Conservation (phyloP, 129 eudicot species). For the Deinandra increscens region DNA sequence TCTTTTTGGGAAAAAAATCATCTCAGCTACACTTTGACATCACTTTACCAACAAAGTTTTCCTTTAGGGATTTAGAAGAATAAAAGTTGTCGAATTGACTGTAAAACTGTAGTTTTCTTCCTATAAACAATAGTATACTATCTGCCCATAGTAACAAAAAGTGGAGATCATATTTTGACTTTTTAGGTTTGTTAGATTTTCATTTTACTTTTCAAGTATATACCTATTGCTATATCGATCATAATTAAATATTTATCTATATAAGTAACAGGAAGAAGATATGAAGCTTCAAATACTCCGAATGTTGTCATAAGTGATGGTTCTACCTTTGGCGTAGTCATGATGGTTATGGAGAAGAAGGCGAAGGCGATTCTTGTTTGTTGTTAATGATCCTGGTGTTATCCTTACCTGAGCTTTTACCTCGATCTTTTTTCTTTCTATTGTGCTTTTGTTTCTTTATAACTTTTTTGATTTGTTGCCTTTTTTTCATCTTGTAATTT, state of each 20-base stretch:
- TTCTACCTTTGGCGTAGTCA: background rate
- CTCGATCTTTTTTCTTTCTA: constrained; percentile 8
- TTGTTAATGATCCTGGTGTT: constrained; percentile 49
- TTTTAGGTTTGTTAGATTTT: background rate
- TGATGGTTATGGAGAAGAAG: no score
- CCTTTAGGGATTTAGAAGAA: no score
- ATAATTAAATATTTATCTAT: background rate
- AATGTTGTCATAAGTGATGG: background rate
- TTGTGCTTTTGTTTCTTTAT: constrained; percentile 1
- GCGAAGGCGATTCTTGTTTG: background rate
- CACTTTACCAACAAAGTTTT: no score
- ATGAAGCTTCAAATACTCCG: background rate
- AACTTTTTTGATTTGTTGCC: constrained; percentile 68
- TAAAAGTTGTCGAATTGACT: no score
- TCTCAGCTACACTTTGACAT: no score
- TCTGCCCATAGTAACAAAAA: no score
- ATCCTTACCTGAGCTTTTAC: constrained; percentile 88
- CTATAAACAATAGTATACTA: no score
- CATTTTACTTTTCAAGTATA: no score
- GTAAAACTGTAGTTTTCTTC: no score
- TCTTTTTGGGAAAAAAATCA: no score
- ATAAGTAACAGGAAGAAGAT: constrained; percentile 7
- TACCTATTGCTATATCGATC: background rate
- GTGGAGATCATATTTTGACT: no score
- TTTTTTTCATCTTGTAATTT: constrained; percentile 27